Percentiles rank a stretch among this genome's conserved stretches.
phyloP scores from a whole-genome alignment of 495 filamentous ascomycete genomes.

The Xylaria grammica region DNA sequence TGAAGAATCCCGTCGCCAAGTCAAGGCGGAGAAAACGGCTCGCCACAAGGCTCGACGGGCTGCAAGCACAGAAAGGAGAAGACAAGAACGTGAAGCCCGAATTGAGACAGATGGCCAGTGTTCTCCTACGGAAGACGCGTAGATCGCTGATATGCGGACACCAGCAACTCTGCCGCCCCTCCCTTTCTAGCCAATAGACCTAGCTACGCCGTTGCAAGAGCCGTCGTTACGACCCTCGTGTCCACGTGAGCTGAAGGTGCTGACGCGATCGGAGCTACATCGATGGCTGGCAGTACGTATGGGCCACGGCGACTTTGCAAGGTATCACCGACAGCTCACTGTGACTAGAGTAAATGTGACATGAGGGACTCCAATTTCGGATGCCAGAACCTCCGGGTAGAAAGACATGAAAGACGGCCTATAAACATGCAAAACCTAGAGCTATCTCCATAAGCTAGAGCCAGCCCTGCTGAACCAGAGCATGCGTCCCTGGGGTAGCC shows the following conservation, averaged over 20 bases:
- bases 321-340: neutral
- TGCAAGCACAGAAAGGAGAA: slow-evolving; percentile 21
- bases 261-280: neutral
- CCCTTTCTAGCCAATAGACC: slow-evolving; percentile 18
- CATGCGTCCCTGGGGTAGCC: too few relatives aligned
- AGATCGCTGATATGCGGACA: slow-evolving; percentile 12
- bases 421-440: too few relatives aligned
- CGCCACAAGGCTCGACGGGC: slow-evolving; percentile 15
- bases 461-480: too few relatives aligned
- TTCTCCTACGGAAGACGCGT: slow-evolving; percentile 13
- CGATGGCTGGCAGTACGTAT: slow-evolving; percentile 7
- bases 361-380: slow-evolving; percentile 5
- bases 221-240: slow-evolving; percentile 10
- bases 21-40: slow-evolving; percentile 9
- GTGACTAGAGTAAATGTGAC: slow-evolving; percentile 1
- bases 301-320: neutral
- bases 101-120: slow-evolving; percentile 14
- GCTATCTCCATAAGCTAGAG: too few relatives aligned
- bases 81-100: slow-evolving; percentile 13
- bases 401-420: neutral
- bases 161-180: slow-evolving; percentile 14
- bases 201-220: slow-evolving; percentile 17
- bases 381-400: too few relatives aligned
- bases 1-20: slow-evolving; percentile 15
- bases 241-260: neutral